Evolutionary conservation across 257 asterid species (phyloP), one percentile per base, ranked within the genome.

Genomic region (Solanum sitiens): DNA sequence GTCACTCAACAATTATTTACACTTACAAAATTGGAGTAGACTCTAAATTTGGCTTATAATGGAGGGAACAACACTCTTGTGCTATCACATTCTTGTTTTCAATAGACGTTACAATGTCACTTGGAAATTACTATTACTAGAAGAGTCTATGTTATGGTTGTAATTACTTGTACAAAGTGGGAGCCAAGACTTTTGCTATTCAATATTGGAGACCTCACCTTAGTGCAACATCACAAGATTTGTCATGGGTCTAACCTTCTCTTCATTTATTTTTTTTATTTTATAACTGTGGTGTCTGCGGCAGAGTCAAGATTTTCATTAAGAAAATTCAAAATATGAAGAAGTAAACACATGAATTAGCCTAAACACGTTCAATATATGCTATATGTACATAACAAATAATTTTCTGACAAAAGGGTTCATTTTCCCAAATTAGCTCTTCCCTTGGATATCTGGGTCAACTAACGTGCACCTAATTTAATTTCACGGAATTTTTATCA

Each of bases 1-100:
- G 88, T 88, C 91, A 75, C 37, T 67, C 16, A 84, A 83, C 83
- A 6, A 11, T 77, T 37, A 63, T 20, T 37, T 42, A 68, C 61
- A 37, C 83, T 53, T 61, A 27, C 86, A 30, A 16, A 59, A 50
- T 20, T n/a, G 84, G 70, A 37, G 11, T 21, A 44, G 77, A 50
- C 47, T 72, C 89, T 59, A 21, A 86, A 50, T 71, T 87, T 90
- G 89, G 86, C 91, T 89, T 80, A 87, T 40, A 61, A 47, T 35
- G 10, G 53, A 68, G 87, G 86, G 85, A 86, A 88, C 90, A 85
- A 16, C 13, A 35, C 35, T 35, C 12, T 53, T 53, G 83, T 82
- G 25, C 83, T 89, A 84, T 89, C 92, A 84, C 88, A 67, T 88
- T 40, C 87, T 87, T 87, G 91, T 87, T 87, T 74, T 65, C 25